A percentile compares a stretch with the other conserved stretches of the same genome.
These are phyloP conservation scores for Tylopilus intermedius DNA, from an alignment of 768 basidiomycete species.

Conservation along the genomic window DNA sequence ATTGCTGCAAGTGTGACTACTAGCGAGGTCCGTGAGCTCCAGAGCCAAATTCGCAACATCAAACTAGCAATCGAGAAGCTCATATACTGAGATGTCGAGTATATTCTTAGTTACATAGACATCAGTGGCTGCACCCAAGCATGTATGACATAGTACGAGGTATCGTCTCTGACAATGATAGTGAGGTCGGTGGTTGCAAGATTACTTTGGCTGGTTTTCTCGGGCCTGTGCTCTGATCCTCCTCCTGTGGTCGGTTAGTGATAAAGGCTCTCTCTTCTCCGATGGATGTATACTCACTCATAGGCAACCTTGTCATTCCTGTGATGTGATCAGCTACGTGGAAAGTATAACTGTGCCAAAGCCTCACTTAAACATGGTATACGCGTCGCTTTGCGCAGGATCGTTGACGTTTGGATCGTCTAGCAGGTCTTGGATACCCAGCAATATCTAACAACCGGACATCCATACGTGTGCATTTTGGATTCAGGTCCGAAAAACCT, in stretches of 20 bases:
- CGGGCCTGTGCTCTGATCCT: slow-evolving; percentile 81
- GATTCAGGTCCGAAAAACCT: slow-evolving; percentile 8
- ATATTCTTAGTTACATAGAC: background rate
- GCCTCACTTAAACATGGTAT: slow-evolving; percentile 95
- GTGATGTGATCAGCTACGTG: slow-evolving; percentile 6
- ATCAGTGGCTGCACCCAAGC: slow-evolving; percentile 9
- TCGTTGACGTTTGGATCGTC: slow-evolving; percentile 96
- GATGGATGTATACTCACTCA: slow-evolving; percentile 54
- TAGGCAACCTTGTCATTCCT: slow-evolving; percentile 95
- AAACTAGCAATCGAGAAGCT: slow-evolving; percentile 80
- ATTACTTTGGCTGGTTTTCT: slow-evolving; percentile 82
- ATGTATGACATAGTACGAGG: slow-evolving; percentile 5
- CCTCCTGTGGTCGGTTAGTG: slow-evolving; percentile 43
- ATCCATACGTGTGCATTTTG: background rate
- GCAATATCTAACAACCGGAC: slow-evolving; percentile 60
- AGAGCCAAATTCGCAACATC: slow-evolving; percentile 81
- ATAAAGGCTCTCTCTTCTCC: background rate
- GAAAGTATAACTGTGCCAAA: background rate
- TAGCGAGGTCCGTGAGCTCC: slow-evolving; percentile 87
- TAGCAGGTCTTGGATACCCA: slow-evolving; percentile 93
- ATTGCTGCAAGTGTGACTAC: slow-evolving; percentile 96
- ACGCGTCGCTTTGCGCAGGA: slow-evolving; percentile 97
- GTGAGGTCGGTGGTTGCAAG: background rate
- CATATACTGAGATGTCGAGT: slow-evolving; percentile 33
- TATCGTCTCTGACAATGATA: background rate